Percentiles rank a stretch among this genome's conserved stretches.
Conservation (phyloP, 2,329 filamentous ascomycete species). For the Akanthomyces lecanii region DNA sequence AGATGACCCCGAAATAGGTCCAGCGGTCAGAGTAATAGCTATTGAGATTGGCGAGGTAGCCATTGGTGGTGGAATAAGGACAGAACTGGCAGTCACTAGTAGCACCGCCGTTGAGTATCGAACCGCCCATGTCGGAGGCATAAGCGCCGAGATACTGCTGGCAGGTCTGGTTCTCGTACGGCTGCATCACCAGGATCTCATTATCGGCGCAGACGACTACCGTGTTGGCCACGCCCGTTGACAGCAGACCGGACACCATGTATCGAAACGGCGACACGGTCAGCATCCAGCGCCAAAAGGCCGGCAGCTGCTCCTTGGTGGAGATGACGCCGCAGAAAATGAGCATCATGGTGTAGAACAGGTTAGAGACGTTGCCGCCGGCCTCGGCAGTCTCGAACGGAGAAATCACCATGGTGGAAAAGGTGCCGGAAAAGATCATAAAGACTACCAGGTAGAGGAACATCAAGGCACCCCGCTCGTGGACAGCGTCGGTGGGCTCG, state of each 20-base stretch:
- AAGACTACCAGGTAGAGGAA: conserved; percentile 73
- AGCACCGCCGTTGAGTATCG: conserved; percentile 44
- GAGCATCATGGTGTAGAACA: conserved; percentile 67
- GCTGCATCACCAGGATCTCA: conserved; percentile 64
- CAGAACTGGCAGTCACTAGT: conserved; percentile 49
- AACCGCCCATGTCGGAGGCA: conserved; percentile 46
- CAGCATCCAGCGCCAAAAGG: conserved; percentile 76
- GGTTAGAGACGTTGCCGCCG: conserved; percentile 69
- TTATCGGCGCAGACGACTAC: conserved; percentile 61
- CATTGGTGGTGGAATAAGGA: conserved; percentile 39
- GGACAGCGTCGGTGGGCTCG: conserved; percentile 51
- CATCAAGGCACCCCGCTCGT: conserved; percentile 71
- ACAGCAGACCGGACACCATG: conserved; percentile 66
- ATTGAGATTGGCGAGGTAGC: conserved; percentile 38
- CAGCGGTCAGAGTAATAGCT: conserved; percentile 51
- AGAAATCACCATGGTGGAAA: conserved; percentile 73
- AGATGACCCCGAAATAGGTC: conserved; percentile 50
- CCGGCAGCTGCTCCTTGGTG: conserved; percentile 55
- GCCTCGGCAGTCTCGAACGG: conserved; percentile 71
- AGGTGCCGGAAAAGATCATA: conserved; percentile 76
- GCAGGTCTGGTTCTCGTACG: conserved; percentile 50
- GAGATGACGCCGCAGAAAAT: conserved; percentile 75
- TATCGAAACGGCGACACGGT: conserved; percentile 75
- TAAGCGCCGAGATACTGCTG: conserved; percentile 52
- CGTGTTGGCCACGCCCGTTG: conserved; percentile 64